phyloP scores from a whole-genome alignment of 2,329 filamentous ascomycete genomes.

The Westerdykella ornata region DNA sequence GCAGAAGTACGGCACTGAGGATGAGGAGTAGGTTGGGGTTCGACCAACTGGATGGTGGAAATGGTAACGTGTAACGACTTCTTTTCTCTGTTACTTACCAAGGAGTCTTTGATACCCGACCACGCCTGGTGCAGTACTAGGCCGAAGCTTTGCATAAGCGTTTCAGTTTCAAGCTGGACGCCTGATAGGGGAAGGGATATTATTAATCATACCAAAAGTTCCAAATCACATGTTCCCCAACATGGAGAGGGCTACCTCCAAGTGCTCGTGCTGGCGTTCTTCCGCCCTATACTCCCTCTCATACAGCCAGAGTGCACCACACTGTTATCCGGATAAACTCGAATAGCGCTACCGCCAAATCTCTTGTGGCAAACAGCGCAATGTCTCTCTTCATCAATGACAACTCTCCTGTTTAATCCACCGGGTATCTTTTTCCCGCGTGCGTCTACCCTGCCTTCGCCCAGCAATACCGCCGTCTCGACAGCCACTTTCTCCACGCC shows the following conservation, averaged over 20 bases:
- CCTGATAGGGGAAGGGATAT: too few species aligned
- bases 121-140: too few species aligned
- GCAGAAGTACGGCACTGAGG: slow-evolving; percentile 14
- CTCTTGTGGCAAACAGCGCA: slow-evolving; percentile 92
- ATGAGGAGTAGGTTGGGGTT: slow-evolving; percentile 9
- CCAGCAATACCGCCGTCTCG: slow-evolving; percentile 67
- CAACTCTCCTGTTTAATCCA: slow-evolving; percentile 61
- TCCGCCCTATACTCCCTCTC: slow-evolving; percentile 26
- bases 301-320: slow-evolving; percentile 48
- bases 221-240: too few species aligned
- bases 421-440: slow-evolving; percentile 46
- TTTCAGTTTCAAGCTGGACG: too few species aligned
- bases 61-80: too few species aligned
- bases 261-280: neutral
- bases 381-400: slow-evolving; percentile 79
- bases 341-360: slow-evolving; percentile 82
- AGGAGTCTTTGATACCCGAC: too few species aligned
- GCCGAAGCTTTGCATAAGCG: too few species aligned
- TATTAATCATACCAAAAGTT: too few species aligned
- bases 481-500: slow-evolving; percentile 73
- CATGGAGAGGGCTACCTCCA: too few species aligned
- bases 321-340: slow-evolving; percentile 68
- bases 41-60: too few species aligned
- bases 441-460: slow-evolving; percentile 57
- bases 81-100: too few species aligned